Base-by-base conservation (phyloP, 176 grass and related monocot genomes). In the Bothriochloa decipiens region DNA sequence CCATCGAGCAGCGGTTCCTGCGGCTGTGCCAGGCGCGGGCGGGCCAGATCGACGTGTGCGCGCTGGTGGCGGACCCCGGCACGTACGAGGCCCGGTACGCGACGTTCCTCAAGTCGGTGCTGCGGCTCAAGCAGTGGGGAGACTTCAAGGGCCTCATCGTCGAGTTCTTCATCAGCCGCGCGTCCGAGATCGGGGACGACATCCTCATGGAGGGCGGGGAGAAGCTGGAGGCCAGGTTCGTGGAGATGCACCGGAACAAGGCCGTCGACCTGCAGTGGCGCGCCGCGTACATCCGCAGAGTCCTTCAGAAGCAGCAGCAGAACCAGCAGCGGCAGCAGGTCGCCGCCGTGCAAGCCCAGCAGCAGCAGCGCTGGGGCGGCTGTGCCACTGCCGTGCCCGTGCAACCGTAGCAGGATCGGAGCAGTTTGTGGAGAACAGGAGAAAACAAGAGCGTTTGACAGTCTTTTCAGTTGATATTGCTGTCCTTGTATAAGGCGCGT, bases 171-270 rank as follows among this genome's bases (percentile, higher is more conserved):
- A 40, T 87, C 10, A 1, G 1, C 6, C 80, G 89, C 32, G 20
- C 69, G 0, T 0, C 0, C 1, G 61, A 91, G 79, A 83, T 83
- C 39, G 84, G 85, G 75, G 0, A 5, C 32, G 42, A 62, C 0
- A 46, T 61, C 17, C 68, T 87, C 22, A 4, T 1, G 2, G 50
- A 20, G 17, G 80, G 70, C 63, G 80, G 80, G 7, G 20, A 43
- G 28, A 39, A 1, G 60, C 76, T 84, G 28, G 39, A 14, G n/a
- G 47, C 0, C 8, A 83, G 49, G 70, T 91, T 91, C 84, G 81
- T 87, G 8, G 89, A 69, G 16, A 87, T 91, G 84, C 70, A 87
- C 69, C 46, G 20, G 85, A 91, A 91, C 85, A 91, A n/a, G 76
- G 70, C 49, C 84, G 1, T 18, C 5, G 14, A 32, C 33, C 64